Evolutionary conservation across 371 early-diverging fungal species (phyloP).

Genomic region (Lichtheimia corymbifera): DNA sequence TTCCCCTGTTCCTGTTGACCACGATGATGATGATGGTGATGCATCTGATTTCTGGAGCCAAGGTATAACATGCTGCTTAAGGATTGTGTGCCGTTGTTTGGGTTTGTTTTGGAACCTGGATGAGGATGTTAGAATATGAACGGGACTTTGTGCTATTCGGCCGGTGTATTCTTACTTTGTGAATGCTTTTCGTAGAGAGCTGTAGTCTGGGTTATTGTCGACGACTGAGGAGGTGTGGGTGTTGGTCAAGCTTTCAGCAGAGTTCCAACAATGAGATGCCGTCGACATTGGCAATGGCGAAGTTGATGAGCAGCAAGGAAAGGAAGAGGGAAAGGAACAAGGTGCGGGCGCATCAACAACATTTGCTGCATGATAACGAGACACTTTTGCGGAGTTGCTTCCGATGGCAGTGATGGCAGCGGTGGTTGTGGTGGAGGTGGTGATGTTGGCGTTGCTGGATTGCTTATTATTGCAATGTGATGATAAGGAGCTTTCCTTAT

Average conservation of each 20-base stretch:
- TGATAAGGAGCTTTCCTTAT: too few relatives aligned
- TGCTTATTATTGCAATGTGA: too few relatives aligned
- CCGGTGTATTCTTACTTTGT: slow-evolving; percentile 7
- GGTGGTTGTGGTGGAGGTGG: too few relatives aligned
- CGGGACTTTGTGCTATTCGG: background rate
- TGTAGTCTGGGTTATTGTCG: background rate
- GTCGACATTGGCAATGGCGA: slow-evolving; percentile 2
- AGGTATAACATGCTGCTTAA: slow-evolving; percentile 7
- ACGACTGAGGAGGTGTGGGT: too few relatives aligned
- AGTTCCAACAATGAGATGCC: background rate
- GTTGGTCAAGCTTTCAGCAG: too few relatives aligned
- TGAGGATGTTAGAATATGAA: slow-evolving; percentile 3
- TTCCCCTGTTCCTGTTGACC: too few relatives aligned
- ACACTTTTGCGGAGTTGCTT: background rate
- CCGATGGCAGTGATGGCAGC: background rate
- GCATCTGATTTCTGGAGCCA: too few relatives aligned
- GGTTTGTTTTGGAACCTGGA: slow-evolving; percentile 30
- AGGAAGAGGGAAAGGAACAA: slow-evolving; percentile 12
- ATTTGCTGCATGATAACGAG: background rate
- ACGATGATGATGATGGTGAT: too few relatives aligned
- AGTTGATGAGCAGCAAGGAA: slow-evolving; percentile 6
- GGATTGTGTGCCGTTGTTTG: slow-evolving; percentile 20
- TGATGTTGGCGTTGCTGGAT: background rate
- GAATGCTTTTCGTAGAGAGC: slow-evolving; percentile 8
- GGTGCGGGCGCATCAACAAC: slow-evolving; percentile 5